These are phyloP conservation scores for Metschnikowia similis DNA, from an alignment of 805 yeast species.

Conservation along the genomic window DNA sequence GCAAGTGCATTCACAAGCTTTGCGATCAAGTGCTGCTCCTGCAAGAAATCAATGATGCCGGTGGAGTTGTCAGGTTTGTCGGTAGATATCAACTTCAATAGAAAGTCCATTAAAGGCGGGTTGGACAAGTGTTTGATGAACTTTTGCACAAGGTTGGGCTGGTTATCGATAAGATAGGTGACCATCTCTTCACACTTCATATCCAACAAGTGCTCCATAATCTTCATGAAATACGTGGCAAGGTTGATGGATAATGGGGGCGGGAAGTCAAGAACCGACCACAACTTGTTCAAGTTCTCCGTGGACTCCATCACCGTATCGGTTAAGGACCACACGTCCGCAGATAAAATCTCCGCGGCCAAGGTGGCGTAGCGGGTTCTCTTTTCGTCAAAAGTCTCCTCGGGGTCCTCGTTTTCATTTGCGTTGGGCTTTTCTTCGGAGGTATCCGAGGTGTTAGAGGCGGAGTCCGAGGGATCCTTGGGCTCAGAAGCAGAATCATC, in stretches of 20 bases:
- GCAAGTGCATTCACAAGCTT: slow-evolving; percentile 34
- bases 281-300: slow-evolving; percentile 60
- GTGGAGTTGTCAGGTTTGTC: slow-evolving; percentile 46
- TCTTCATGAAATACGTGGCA: slow-evolving; percentile 66
- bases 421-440: slow-evolving; percentile 6
- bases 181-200: slow-evolving; percentile 49
- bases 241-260: slow-evolving; percentile 64
- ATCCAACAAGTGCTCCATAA: slow-evolving; percentile 38
- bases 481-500: not conserved
- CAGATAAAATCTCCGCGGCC: slow-evolving; percentile 84
- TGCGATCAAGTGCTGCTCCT: slow-evolving; percentile 35
- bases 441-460: not conserved
- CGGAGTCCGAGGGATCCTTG: not conserved
- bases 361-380: slow-evolving; percentile 35
- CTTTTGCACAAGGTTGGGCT: slow-evolving; percentile 37
- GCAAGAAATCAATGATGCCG: slow-evolving; percentile 43
- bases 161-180: slow-evolving; percentile 40
- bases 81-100: slow-evolving; percentile 40
- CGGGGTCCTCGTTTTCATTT: slow-evolving; percentile 8
- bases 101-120: slow-evolving; percentile 45
- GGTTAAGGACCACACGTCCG: slow-evolving; percentile 91
- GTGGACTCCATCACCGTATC: slow-evolving; percentile 81
- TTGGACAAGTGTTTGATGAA: slow-evolving; percentile 42
- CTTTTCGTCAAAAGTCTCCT: slow-evolving; percentile 27
- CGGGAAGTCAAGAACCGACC: slow-evolving; percentile 72